These are phyloP conservation scores for Mortierella sp. DNA, from an alignment of 371 early-diverging fungal genomes.

Conservation along the genomic window DNA sequence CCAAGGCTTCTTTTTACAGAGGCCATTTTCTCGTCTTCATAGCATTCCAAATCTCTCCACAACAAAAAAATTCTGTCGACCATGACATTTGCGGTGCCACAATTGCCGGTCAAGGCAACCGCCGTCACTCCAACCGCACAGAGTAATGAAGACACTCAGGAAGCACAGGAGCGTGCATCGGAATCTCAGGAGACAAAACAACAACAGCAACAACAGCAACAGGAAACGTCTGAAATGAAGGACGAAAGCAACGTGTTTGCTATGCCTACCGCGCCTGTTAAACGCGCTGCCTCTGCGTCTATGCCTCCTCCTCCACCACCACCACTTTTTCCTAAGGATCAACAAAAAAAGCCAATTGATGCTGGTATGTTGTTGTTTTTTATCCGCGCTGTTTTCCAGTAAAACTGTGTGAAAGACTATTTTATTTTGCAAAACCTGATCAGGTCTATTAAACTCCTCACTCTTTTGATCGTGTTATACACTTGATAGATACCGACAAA, in stretches of 20 bases:
- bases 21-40: background rate
- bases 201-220: background rate
- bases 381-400: background rate
- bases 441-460: too few relatives aligned
- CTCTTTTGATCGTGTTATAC: background rate
- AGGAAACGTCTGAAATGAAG: background rate
- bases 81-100: constrained; percentile 48
- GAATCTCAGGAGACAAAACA: background rate
- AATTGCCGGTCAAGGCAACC: constrained; percentile 23
- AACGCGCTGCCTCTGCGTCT: background rate
- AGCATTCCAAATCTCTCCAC: background rate
- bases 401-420: background rate
- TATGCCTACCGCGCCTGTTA: constrained; percentile 24
- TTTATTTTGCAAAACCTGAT: background rate
- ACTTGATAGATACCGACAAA: background rate
- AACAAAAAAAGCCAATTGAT: background rate
- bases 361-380: background rate
- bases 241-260: constrained; percentile 25
- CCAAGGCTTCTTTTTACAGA: background rate
- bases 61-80: background rate
- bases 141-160: background rate
- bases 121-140: background rate
- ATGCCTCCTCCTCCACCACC: constrained; percentile 52
- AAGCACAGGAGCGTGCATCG: background rate
- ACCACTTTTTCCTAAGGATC: constrained; percentile 43